Evolutionary conservation across 2,329 filamentous ascomycete genomes (phyloP).

Genomic region (Trichoderma polysporum): DNA sequence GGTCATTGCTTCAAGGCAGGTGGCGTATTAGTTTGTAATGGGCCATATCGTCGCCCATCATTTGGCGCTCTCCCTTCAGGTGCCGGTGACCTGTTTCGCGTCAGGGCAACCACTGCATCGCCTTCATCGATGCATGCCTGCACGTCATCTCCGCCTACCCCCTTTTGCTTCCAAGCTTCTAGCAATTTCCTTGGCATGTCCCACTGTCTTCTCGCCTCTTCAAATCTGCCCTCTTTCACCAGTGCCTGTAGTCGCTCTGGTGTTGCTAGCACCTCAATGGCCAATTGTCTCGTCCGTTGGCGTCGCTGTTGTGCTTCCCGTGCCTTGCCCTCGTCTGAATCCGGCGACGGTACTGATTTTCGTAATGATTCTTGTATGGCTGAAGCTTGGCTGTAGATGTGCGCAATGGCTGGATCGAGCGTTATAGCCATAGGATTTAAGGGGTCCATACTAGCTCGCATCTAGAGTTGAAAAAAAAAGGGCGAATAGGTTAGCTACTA

Average conservation of each 20-base stretch:
- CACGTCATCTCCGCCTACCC: slow-evolving; percentile 56
- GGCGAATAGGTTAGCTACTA: neutral
- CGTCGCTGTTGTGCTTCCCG: slow-evolving; percentile 35
- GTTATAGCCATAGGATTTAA: slow-evolving; percentile 72
- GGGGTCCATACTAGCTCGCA: slow-evolving; percentile 80
- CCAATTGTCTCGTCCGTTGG: slow-evolving; percentile 54
- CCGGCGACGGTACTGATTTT: slow-evolving; percentile 47
- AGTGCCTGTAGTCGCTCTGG: slow-evolving; percentile 60
- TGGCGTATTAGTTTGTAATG: neutral
- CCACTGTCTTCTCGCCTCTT: slow-evolving; percentile 61
- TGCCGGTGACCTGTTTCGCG: slow-evolving; percentile 20
- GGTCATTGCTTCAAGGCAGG: slow-evolving; percentile 5
- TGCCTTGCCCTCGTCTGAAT: slow-evolving; percentile 39
- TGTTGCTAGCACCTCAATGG: slow-evolving; percentile 60
- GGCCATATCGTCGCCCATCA: slow-evolving; percentile 21
- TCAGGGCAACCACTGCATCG: slow-evolving; percentile 46
- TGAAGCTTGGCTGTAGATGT: slow-evolving; percentile 65
- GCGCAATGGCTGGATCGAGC: slow-evolving; percentile 69
- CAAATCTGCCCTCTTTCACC: slow-evolving; percentile 57
- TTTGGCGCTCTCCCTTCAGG: slow-evolving; percentile 23
- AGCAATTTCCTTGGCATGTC: slow-evolving; percentile 53
- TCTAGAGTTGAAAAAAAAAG: slow-evolving; percentile 44
- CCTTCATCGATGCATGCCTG: slow-evolving; percentile 54
- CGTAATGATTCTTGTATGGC: slow-evolving; percentile 55
- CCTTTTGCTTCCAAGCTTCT: slow-evolving; percentile 53